These are phyloP conservation scores for Blumeriella jaapii DNA, from an alignment of 2,329 filamentous ascomycete genomes.

Conservation along the genomic window DNA sequence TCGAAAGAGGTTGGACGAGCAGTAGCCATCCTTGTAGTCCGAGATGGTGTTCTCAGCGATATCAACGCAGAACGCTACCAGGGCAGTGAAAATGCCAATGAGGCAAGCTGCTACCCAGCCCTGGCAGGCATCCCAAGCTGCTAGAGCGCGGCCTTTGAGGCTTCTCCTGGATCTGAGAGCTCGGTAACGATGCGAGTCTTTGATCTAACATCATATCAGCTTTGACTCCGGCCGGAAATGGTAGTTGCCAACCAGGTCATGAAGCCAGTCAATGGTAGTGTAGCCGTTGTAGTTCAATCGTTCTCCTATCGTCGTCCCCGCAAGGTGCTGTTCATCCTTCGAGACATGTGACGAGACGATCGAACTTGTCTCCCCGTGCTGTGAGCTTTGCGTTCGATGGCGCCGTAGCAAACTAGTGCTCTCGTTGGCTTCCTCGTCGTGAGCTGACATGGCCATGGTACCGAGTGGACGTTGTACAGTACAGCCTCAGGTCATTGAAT, in stretches of 20 bases:
- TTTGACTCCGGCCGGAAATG: background rate
- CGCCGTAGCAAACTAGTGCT: constrained; percentile 13
- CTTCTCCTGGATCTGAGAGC: constrained; percentile 33
- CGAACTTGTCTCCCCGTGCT: constrained; percentile 11
- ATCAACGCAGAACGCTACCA: constrained; percentile 44
- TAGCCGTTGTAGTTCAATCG: constrained; percentile 49
- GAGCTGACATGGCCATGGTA: no score
- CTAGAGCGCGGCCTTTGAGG: constrained; percentile 30
- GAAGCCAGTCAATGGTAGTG: constrained; percentile 50
- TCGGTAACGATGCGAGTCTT: constrained; percentile 43
- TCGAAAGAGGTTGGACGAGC: constrained; percentile 33
- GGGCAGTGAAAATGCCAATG: constrained; percentile 42
- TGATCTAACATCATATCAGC: constrained; percentile 31
- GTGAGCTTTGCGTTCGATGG: constrained; percentile 1
- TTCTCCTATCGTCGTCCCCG: constrained; percentile 38
- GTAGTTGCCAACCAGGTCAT: constrained; percentile 35
- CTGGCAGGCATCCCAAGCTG: constrained; percentile 37
- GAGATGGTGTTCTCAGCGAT: constrained; percentile 41
- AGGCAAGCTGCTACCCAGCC: constrained; percentile 44
- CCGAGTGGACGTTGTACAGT: no score
- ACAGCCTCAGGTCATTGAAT: no score
- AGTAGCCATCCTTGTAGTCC: constrained; percentile 48
- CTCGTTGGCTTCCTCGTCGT: constrained; percentile 18
- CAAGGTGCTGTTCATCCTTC: constrained; percentile 38
- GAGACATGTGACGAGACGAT: constrained; percentile 27